Evolutionary conservation across 352 stramenopile species (phyloP).

Genomic region (Pythium aristosporum): DNA sequence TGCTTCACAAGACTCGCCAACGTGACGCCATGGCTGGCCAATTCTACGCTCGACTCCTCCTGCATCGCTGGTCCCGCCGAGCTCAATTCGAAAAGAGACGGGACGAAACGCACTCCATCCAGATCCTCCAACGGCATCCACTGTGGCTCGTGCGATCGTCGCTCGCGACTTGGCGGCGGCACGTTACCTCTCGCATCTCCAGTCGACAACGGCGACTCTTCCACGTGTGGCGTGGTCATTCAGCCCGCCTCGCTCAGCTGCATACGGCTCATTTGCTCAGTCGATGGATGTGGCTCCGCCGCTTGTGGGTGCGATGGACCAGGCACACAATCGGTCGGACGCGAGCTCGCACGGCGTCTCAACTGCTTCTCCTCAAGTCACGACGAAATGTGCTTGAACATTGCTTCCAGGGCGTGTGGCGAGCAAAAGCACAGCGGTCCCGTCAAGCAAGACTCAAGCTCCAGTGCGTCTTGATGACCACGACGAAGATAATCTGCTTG

Average conservation of each 20-base stretch:
- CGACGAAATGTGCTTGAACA: not conserved
- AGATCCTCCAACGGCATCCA: constrained; percentile 2
- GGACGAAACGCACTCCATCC: not conserved
- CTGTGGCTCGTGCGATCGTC: constrained; percentile 9
- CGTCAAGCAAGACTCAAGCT: not conserved
- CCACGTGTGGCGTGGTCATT: not conserved
- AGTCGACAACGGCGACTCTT: constrained; percentile 6
- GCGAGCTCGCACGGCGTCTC: not conserved
- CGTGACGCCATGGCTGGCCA: not conserved
- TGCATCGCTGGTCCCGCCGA: constrained; percentile 5
- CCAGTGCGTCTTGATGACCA: not conserved
- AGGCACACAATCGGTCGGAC: not conserved
- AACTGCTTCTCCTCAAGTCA: not conserved
- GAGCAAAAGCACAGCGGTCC: not conserved
- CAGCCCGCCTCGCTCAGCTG: not conserved
- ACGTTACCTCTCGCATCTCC: not conserved
- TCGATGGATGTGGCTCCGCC: not conserved
- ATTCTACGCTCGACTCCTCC: not conserved
- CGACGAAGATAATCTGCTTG: not conserved
- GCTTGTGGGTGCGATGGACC: constrained; percentile 3
- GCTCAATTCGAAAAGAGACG: not conserved
- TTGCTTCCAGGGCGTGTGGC: constrained; percentile 1
- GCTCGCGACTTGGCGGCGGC: constrained; percentile 2
- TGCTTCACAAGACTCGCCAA: not conserved
- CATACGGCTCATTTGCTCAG: not conserved